phyloP scores from a whole-genome alignment of 805 yeast species.

The Ogataea salicorniae region DNA sequence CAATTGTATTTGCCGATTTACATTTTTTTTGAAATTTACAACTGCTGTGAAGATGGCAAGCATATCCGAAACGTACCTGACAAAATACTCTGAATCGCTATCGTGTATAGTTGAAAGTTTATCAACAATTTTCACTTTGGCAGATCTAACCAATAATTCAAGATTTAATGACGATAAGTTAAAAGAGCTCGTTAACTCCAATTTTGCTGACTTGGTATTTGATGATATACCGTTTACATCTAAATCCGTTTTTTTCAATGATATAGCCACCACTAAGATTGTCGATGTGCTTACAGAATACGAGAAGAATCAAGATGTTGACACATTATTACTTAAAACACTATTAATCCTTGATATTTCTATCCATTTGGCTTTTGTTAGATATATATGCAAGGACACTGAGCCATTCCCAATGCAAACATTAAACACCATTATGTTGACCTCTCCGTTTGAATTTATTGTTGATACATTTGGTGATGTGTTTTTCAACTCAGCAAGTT shows the following conservation, averaged over 20 bases:
- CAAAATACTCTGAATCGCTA: conserved; percentile 3
- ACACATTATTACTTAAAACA: conserved; percentile 2
- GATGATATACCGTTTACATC: conserved; percentile 9
- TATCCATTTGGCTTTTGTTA: conserved; percentile 12
- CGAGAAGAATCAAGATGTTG: neutral
- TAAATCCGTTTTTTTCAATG: conserved; percentile 10
- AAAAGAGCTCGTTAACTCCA: neutral
- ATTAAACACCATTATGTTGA: conserved; percentile 18
- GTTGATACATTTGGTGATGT: conserved; percentile 17
- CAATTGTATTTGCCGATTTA: no score
- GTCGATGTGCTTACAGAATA: neutral
- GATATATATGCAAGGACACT: conserved; percentile 3
- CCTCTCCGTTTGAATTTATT: conserved; percentile 17
- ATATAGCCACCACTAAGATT: conserved; percentile 6
- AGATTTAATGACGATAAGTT: conserved; percentile 1
- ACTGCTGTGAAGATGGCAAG: no score
- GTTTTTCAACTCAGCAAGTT: conserved; percentile 10
- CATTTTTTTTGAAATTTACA: no score
- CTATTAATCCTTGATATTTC: conserved; percentile 22
- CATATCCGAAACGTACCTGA: neutral
- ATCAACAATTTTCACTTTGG: neutral
- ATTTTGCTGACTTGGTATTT: conserved; percentile 4
- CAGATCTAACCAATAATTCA: conserved; percentile 1
- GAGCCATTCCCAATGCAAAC: conserved; percentile 26
- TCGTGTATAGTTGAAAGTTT: conserved; percentile 1